Base-by-base conservation (phyloP, 257 asterid genomes). In the Salvia splendens region DNA sequence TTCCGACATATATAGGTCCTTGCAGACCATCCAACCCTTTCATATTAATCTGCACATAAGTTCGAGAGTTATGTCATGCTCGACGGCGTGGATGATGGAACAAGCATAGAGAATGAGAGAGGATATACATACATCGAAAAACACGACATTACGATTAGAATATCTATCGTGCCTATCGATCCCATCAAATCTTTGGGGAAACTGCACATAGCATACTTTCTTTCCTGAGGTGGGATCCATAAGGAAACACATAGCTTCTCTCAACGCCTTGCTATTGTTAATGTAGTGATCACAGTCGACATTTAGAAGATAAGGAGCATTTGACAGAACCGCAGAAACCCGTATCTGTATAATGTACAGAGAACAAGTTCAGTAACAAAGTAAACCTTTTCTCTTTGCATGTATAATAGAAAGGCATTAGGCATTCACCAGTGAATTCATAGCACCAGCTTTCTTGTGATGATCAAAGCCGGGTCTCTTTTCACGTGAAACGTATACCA, bases 191-290 rank as follows among this genome's bases (percentile, higher is more conserved):
- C 98, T 87, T 73, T 87, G 94, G 0, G 98, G 98, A 73, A 92
- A 92, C 75, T 24, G 30, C 30, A 24, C 30, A 24, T 24, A 24
- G 30, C 30, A 24, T 24, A 24, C 30, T 24, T 24, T 87, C 84
- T 85, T 89, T 71, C 98, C 98, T 3, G 85, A 83, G 24, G 80
- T 89, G 65, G 98, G 98, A 61, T 92, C 98, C 98, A 92, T 92
- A 91, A 92, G 73, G 86, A 92, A 85, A 73, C 98, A 92, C 98
- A 92, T 92, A 24, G 98, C 87, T 79, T 92, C 98, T 76, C 96
- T 80, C 73, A 92, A 70, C 10, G 95, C 98, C 81, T 87, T 92
- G 86, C 96, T 81, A 75, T 92, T 92, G 79, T 92, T 92, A 73
- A 92, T 87, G 83, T 92, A 92, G 80, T 92, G 96, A 76, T 92